A percentile compares a stretch with the other conserved stretches of the same genome.
These are phyloP conservation scores for Xenoacremonium recifei DNA, from an alignment of 2,329 filamentous ascomycete genomes.

Conservation along the genomic window DNA sequence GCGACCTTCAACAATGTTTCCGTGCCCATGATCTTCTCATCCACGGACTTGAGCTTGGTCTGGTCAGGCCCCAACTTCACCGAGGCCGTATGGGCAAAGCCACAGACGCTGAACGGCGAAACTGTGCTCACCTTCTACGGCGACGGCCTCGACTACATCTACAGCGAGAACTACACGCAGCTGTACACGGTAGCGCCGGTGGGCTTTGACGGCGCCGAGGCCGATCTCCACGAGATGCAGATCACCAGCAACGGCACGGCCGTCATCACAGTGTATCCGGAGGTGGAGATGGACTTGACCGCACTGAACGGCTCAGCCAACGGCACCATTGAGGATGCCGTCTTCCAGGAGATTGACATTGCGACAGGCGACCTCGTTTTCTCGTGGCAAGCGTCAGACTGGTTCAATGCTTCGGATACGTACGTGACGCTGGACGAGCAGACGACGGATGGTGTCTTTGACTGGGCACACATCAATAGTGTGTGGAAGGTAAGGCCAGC, in stretches of 20 bases:
- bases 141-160: too few relatives aligned
- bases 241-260: constrained; percentile 36
- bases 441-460: constrained; percentile 15
- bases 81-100: too few relatives aligned
- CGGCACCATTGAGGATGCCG: constrained; percentile 20
- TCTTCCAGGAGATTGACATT: constrained; percentile 37
- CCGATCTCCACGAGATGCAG: constrained; percentile 39
- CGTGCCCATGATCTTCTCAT: too few relatives aligned
- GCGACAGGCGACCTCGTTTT: constrained; percentile 35
- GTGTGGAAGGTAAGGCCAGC: too few relatives aligned
- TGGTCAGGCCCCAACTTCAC: too few relatives aligned
- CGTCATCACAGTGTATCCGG: constrained; percentile 35
- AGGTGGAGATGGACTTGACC: constrained; percentile 36
- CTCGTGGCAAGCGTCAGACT: constrained; percentile 33
- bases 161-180: too few relatives aligned
- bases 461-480: constrained; percentile 25
- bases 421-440: constrained; percentile 21
- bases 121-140: too few relatives aligned
- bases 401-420: constrained; percentile 18
- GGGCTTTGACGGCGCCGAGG: constrained; percentile 12
- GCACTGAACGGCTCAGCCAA: constrained; percentile 6
- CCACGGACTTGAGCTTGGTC: too few relatives aligned
- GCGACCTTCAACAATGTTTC: too few relatives aligned
- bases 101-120: too few relatives aligned
- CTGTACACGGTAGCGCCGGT: too few relatives aligned